Base-by-base conservation (phyloP, 441 rosid species). In the Populus hybrid region DNA sequence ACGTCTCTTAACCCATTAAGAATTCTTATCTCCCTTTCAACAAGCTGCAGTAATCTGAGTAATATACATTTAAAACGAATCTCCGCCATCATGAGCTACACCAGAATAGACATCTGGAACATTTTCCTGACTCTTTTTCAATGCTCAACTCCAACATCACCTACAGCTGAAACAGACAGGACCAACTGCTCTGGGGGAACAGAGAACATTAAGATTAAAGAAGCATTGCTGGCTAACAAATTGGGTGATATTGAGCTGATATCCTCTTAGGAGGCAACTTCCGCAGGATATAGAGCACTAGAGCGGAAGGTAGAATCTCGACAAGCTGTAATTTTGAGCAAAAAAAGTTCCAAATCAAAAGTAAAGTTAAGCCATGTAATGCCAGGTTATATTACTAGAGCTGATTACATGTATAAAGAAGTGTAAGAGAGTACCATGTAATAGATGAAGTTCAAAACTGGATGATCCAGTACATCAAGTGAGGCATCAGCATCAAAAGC, bases 401-500 rank as follows among this genome's bases (percentile, higher is more conserved):
- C 82, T 84, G 82, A 40, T 40, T 10, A 10, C 10, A 40, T 40
- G 50, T 40, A 9, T 12, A 40, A 40, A 40, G 9, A 40, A 40
- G 50, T 40, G 50, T 40, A 9, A 40, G 10, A 9, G 50, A 40
- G 50, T 40, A 84, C 93, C 87, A 67, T 80, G 80, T 90, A 90
- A 36, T 80, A 90, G 32, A 87, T 35, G 6, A 91, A 84, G 76
- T 92, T 92, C 78, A 91, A 82, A 63, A 92, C 69, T 0, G 92
- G 95, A 84, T 92, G 95, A 77, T 91, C 80, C 61, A 89, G 65
- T 69, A 89, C 93, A 80, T 88, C 88, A n/a, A 88, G 82, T 38
- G 84, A 89, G 2, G 89, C 92, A 28, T 88, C 81, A 71, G 75
- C 74, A 76, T 91, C 79, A 23, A 91, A 87, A 21, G 93, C 93